Evolutionary conservation across 106 monocot genomes (phyloP), one percentile per base, ranked within the genome.

Genomic region (Dendrobium catenatum): DNA sequence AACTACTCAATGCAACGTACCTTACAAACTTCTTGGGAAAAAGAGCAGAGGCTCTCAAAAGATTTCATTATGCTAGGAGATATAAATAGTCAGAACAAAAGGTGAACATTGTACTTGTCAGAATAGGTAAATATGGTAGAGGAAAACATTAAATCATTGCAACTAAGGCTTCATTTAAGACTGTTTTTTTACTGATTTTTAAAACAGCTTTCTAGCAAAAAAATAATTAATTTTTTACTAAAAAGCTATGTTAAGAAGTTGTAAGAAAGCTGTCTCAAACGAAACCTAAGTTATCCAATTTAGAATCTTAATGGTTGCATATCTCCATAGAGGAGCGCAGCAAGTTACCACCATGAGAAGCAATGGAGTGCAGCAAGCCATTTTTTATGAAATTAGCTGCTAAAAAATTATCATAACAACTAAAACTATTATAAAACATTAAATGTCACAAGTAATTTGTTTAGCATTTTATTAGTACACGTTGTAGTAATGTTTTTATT

Each of bases 1-100:
- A 95, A 7, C 78, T 84, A 73, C 90, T 90, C 81, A 90, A 85
- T 46, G 88, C 95, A 66, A 95, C 92, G 81, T 95, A 92, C 61
- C 95, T 84, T 20, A 92, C 90, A 68, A 87, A 89, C 84, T 95
- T 95, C 47, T 86, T 78, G 4, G 75, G 81, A 42, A 95, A 44
- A 49, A 73, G 80, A 6, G 90, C 86, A 55, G 95, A 90, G 81
- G 90, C 31, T 92, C 83, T 90, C 90, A 44, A 89, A 78, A 76
- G 92, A 95, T 84, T 86, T 92, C 84, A 86, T 80, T 37, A 92
- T 82, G 58, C 61, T 82, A 8, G 87, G 82, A 43, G n/a, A 74
- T 43, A 74, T 20, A 74, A 42, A 74, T 64, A 9, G 64, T n/a
- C 13, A 72, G 33, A 43, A 74, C 7, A 74, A 74, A 42, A 74